These are phyloP conservation scores for Coemansia sp. DNA, from an alignment of 192 early-diverging fungal genomes.

Conservation along the genomic window DNA sequence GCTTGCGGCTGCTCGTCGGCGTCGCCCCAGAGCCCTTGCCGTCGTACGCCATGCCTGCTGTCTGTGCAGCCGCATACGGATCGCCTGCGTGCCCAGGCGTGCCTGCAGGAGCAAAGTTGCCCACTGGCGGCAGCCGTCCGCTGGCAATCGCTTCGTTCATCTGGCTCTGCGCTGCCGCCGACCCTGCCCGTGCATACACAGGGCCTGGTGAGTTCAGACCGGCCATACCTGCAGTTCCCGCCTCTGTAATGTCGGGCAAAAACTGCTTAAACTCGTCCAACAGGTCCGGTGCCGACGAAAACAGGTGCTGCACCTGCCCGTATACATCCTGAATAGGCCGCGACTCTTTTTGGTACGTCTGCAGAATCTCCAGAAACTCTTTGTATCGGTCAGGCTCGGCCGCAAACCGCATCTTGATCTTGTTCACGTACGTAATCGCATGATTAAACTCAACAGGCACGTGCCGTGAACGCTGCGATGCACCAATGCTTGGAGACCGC, in stretches of 20 bases:
- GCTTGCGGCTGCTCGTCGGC: constrained; percentile 36
- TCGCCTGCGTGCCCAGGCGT: constrained; percentile 18
- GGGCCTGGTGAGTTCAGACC: constrained; percentile 32
- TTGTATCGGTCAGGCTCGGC: constrained; percentile 95
- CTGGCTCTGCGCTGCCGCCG: constrained; percentile 16
- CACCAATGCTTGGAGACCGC: constrained; percentile 29
- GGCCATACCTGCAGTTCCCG: constrained; percentile 31
- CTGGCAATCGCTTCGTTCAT: constrained; percentile 24
- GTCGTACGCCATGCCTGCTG: constrained; percentile 20
- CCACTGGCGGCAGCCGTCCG: constrained; percentile 58
- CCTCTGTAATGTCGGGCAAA: constrained; percentile 82
- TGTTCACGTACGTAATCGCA: constrained; percentile 99
- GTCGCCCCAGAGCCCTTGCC: constrained; percentile 17
- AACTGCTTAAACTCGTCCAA: constrained; percentile 99
- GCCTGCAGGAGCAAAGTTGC: constrained; percentile 56
- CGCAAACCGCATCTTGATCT: constrained; percentile 96
- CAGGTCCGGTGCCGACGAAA: constrained; percentile 82
- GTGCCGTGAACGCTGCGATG: constrained; percentile 52
- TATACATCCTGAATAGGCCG: constrained; percentile 98
- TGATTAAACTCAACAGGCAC: constrained; percentile 95
- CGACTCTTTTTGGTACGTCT: constrained; percentile 96
- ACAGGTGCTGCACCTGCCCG: constrained; percentile 87
- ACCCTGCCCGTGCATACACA: constrained; percentile 26
- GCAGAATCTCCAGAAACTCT: constrained; percentile 95
- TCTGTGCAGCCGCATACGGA: constrained; percentile 25